Base-by-base conservation (phyloP, 371 early-diverging fungal species). In the Encephalitozoon hellem region DNA sequence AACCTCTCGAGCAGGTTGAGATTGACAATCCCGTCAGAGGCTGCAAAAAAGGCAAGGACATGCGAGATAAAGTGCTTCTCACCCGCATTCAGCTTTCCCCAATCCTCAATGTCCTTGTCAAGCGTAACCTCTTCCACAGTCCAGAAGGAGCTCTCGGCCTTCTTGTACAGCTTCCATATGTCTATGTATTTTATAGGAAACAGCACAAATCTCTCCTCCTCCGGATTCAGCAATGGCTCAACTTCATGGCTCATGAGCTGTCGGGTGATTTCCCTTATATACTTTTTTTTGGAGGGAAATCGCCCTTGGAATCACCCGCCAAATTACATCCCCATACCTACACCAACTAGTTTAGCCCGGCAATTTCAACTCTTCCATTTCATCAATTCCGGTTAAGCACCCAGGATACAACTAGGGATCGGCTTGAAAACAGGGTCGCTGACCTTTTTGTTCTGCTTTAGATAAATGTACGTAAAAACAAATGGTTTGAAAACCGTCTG, bases 21-120 rank as follows among this genome's bases (percentile, higher is more conserved):
- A 84, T 96, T 95, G 67, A 98, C 99, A 78, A 98, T 96, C 73
- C 97, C 97, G 87, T 98, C 99, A 8, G 93, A 92, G 41, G 95
- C 94, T n/a, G 97, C 96, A 88, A 98, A 98, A 89, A 98, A 98
- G 23, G 99, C 99, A 32, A 98, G 87, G 18, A 98, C 91, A 81
- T 93, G 90, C 32, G 93, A 91, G 81, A 98, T 90, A 84, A 98
- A 98, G 87, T 88, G 91, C 39, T 91, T 89, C 85, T 98, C 99
- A 80, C 94, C 91, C 64, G 89, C 89, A 74, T 83, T 91, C 67
- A 98, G 89, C 25, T 63, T 70, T 77, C 93, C 92, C 96, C 96
- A 98, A 85, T 97, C 93, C 72, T 85, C 76, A 79, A 87, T 88
- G 86, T 98, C 99, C 84, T 92, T 93, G 74, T 91, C 89, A 41